Evolutionary conservation across 2,329 filamentous ascomycete genomes (phyloP), one percentile per base, ranked within the genome.

Genomic region (Dactylellina sp.): DNA sequence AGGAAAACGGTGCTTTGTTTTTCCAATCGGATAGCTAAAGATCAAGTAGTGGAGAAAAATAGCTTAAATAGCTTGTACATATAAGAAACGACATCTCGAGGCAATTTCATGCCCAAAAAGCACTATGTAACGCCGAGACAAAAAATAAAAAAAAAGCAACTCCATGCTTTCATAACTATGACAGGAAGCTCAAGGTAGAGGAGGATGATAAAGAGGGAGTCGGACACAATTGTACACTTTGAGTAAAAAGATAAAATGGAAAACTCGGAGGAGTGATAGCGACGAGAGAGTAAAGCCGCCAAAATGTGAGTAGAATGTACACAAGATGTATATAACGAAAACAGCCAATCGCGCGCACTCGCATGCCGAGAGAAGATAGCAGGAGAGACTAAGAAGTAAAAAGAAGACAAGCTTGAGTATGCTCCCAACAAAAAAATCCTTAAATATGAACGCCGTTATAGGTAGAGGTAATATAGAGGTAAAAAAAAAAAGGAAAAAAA

Each of bases 361-460:
- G 61, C 61, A 65, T 40, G 50, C 49, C 11, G 22, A 28, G 25
- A 55, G 42, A 20, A 47, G 22, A 56, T 47, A 62, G 35, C 1
- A 62, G 47, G 44, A 44, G 40, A 56, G 28, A 60, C 18, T 22
- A 24, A 62, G 44, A 25, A 20, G 24, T n/a, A 28, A 24, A 46
- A 28, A 28, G 39, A 14, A 28, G 35, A 37, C 7, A 60, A 20
- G 16, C n/a, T 6, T 40, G 28, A 52, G 16, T 56, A 52, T 62
- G 52, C 62, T 66, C 62, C 62, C 32, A 16, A 25, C 47, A 35
- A 24, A 49, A 35, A 40, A 65, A 28, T 50, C 44, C 62, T 52
- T 2, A 32, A 50, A 40, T 57, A 20, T 42, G 37, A 65, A 66
- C 66, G 66, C 66, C 66, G 56, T 53, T 44, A 56, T 55, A 61